These are phyloP conservation scores for Lophiostoma macrostomum DNA, from an alignment of 495 filamentous ascomycete species.

Conservation along the genomic window DNA sequence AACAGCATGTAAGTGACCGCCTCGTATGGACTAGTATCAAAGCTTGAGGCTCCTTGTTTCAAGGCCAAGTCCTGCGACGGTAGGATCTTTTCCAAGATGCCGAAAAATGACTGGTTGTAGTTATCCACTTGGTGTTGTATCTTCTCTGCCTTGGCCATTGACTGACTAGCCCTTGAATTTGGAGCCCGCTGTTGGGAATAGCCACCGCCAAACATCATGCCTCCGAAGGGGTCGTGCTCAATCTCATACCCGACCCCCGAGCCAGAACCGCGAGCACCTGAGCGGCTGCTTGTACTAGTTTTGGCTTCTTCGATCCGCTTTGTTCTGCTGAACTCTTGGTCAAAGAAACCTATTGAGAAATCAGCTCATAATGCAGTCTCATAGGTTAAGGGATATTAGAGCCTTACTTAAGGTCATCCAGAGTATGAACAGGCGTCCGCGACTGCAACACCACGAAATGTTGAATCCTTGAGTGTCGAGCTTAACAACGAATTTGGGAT, in stretches of 20 bases:
- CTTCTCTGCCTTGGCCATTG: conserved; percentile 15
- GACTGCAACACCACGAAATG: conserved; percentile 34
- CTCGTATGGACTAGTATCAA: conserved; percentile 31
- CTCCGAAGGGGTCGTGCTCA: too few species aligned
- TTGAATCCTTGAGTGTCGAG: conserved; percentile 4
- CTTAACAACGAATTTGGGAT: neutral
- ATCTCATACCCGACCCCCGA: conserved; percentile 17
- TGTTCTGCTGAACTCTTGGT: conserved; percentile 15
- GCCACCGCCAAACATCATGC: neutral
- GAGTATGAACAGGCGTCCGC: conserved; percentile 28
- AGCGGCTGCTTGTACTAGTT: neutral
- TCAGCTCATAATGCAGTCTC: too few species aligned
- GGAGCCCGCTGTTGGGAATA: neutral
- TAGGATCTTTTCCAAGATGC: conserved; percentile 21
- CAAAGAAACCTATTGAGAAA: too few species aligned
- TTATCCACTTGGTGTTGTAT: conserved; percentile 11
- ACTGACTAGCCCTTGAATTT: neutral
- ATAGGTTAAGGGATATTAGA: too few species aligned
- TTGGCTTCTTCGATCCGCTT: conserved; percentile 14
- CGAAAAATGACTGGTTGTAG: conserved; percentile 15
- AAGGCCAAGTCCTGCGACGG: conserved; percentile 26
- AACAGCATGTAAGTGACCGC: conserved; percentile 32
- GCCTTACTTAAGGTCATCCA: conserved; percentile 35
- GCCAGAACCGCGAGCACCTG: too few species aligned
- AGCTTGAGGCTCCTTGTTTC: neutral